Evolutionary conservation across 2,329 filamentous ascomycete genomes (phyloP), one percentile per base, ranked within the genome.

Genomic region (Alternaria ventricosa): DNA sequence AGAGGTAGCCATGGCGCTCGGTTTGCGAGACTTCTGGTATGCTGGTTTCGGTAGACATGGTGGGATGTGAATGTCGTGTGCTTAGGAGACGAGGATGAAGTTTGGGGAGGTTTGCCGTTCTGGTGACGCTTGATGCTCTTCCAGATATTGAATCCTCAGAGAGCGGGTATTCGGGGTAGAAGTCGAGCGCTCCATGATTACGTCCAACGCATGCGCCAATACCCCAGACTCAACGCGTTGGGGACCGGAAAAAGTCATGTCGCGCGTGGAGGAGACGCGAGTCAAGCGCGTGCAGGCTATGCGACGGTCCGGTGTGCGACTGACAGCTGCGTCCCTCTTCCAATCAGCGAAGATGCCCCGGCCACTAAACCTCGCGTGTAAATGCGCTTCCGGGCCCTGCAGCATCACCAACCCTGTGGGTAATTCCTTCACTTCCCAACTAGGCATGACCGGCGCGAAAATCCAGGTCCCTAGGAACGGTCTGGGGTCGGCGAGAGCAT

Each of bases 1-100:
- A 87, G 22, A 88, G 83, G 68, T 87, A 87, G 65, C 85, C 85
- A 67, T 85, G 82, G 23, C 83, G 80, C 66, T 86, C 70, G 11
- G 73, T 68, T 18, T 65, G 65, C 22, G 65, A 66, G 25, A 66
- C 55, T 4, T 70, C 63, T 57, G 70, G 65, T 23, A 59, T 45
- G 30, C 43, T 57, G 18, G 60, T 67, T 47, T 65, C 61, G 18
- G 61, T 63, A 13, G 70, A 64, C 65, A 73, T 72, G 58, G 23
- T 66, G 23, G 11, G 25, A 47, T n/a, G 20, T 25, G 33, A 5
- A 11, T 30, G n/a, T 28, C 15, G 23, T 11, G 13, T 60, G 33
- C 5, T 36, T 20, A 41, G 6, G 12, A 15, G n/a, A 28, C 44
- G 28, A 28, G 22, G 20, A 23, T 51, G 28, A 51, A 22, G 49